These are phyloP conservation scores for Suillus weaverae DNA, from an alignment of 768 basidiomycete species.

Conservation along the genomic window DNA sequence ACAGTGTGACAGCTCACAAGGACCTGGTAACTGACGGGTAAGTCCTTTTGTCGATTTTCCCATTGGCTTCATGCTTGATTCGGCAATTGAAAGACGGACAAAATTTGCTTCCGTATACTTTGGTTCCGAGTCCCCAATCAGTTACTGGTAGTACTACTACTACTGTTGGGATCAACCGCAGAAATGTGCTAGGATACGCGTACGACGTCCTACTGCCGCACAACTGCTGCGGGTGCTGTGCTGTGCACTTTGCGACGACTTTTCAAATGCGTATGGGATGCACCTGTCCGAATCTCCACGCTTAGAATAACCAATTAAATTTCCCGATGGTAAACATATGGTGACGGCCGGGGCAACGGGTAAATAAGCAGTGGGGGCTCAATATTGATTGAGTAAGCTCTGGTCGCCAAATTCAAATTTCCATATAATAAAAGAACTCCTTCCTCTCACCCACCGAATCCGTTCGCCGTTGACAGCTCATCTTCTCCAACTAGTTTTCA, in stretches of 20 bases:
- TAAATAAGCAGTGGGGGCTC: not conserved
- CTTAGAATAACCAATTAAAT: not conserved
- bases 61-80: not conserved
- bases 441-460: not conserved
- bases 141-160: not conserved
- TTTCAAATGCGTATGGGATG: not conserved
- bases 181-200: not conserved
- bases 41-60: not conserved
- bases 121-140: not conserved
- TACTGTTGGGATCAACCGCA: not conserved
- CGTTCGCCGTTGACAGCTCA: not conserved
- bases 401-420: conserved; percentile 1
- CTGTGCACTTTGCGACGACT: not conserved
- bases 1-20: not conserved
- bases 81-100: not conserved
- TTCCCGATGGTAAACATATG: no score
- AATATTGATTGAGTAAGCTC: conserved; percentile 1
- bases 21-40: not conserved
- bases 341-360: no score
- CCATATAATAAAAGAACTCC: not conserved
- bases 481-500: conserved; percentile 13
- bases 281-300: not conserved
- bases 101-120: not conserved
- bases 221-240: not conserved
- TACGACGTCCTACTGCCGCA: not conserved